Evolutionary conservation across 1,139 yeast species (phyloP).

Genomic region (Yamadazyma diospyri): DNA sequence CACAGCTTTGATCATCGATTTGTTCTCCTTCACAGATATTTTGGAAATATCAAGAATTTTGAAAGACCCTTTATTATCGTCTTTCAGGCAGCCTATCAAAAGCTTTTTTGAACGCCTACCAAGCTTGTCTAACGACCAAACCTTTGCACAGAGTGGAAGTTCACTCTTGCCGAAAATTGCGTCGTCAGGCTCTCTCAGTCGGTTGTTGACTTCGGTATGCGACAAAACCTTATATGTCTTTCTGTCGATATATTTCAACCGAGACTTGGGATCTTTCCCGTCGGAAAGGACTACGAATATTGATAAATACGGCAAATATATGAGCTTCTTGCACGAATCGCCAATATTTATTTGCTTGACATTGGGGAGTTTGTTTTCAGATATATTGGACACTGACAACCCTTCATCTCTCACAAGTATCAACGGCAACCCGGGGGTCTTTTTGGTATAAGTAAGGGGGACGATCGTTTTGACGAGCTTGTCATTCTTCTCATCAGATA

Average conservation of each 20-base stretch:
- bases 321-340: constrained; percentile 34
- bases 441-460: constrained; percentile 9
- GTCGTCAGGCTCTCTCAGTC: constrained; percentile 13
- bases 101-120: constrained; percentile 37
- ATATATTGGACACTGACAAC: constrained; percentile 33
- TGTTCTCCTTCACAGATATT: constrained; percentile 15
- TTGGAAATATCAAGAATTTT: constrained; percentile 42
- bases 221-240: constrained; percentile 22
- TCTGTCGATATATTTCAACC: constrained; percentile 34
- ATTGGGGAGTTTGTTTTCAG: constrained; percentile 23
- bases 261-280: constrained; percentile 22
- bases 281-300: constrained; percentile 40
- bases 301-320: constrained; percentile 28
- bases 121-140: constrained; percentile 27
- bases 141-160: constrained; percentile 28
- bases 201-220: constrained; percentile 21
- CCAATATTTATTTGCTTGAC: constrained; percentile 33
- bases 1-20: constrained; percentile 21
- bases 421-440: constrained; percentile 5
- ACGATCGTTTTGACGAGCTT: constrained; percentile 18
- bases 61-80: constrained; percentile 27
- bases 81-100: constrained; percentile 36
- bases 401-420: constrained; percentile 50
- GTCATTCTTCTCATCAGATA: constrained; percentile 36
- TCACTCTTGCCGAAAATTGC: constrained; percentile 31